Percentiles rank a stretch among this genome's conserved stretches.
Conservation (phyloP, 306 rosid genomes). For the Styphnolobium japonicum region DNA sequence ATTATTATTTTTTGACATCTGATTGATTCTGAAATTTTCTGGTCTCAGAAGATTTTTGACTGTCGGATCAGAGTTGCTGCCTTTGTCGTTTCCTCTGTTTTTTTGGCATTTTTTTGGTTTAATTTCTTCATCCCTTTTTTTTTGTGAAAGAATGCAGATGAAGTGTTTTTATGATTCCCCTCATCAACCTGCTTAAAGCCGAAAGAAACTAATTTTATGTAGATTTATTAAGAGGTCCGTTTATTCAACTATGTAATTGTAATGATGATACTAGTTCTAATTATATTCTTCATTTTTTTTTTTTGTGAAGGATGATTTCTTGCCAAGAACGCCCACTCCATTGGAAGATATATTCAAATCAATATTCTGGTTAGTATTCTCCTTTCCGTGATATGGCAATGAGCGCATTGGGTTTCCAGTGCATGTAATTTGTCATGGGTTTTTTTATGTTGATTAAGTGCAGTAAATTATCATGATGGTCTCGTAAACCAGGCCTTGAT, state of each 20-base stretch:
- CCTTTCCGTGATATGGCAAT: slow-evolving; percentile 9
- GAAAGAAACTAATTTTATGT: not conserved
- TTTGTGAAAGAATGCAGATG: not conserved
- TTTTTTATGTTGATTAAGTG: slow-evolving; percentile 22
- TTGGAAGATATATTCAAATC: slow-evolving; percentile 93
- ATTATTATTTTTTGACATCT: not conserved
- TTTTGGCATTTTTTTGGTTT: not conserved
- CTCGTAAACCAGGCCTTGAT: slow-evolving; percentile 70
- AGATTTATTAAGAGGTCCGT: not conserved
- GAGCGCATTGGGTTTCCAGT: not conserved
- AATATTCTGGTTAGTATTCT: slow-evolving; percentile 67
- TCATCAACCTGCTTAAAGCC: not conserved
- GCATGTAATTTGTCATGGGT: not conserved
- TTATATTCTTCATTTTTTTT: not conserved
- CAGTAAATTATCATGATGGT: slow-evolving; percentile 44
- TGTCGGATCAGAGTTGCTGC: not conserved
- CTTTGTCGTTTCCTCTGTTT: not conserved
- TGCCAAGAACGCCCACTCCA: slow-evolving; percentile 93
- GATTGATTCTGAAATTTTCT: not conserved
- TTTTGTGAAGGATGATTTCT: slow-evolving; percentile 83
- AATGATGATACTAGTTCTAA: not conserved
- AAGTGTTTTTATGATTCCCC: not conserved
- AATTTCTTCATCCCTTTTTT: not conserved
- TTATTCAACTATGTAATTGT: slow-evolving; percentile 2
- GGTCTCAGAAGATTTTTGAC: not conserved